Conservation (phyloP, 2,329 filamentous ascomycete species). For the Aspergillus udagawae region DNA sequence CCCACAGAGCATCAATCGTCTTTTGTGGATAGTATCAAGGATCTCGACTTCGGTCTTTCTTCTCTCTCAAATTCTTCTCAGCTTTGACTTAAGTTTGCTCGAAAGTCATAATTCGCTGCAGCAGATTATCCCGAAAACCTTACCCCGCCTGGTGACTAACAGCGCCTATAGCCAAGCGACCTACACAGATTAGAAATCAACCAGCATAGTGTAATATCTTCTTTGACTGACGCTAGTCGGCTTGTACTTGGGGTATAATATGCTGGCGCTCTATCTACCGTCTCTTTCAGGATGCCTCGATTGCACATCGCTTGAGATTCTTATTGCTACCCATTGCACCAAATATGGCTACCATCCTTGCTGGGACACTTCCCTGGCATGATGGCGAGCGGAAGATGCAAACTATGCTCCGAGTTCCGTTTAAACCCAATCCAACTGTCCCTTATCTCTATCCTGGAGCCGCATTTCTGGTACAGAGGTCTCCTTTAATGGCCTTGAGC, state of each 20-base stretch:
- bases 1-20: no score
- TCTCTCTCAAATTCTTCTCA: no score
- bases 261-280: no score
- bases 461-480: constrained; percentile 56
- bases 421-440: constrained; percentile 62
- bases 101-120: no score
- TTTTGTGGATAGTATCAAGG: no score
- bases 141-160: neutral
- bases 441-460: constrained; percentile 60
- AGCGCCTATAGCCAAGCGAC: neutral
- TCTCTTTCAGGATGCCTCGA: no score
- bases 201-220: neutral
- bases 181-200: neutral
- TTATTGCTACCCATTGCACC: neutral
- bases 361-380: constrained; percentile 49
- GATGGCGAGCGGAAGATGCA: constrained; percentile 65
- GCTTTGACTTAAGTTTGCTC: no score
- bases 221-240: neutral
- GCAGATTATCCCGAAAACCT: neutral
- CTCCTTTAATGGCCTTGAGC: constrained; percentile 69
- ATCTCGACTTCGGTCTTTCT: no score
- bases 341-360: constrained; percentile 22
- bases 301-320: no score
- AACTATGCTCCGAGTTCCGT: constrained; percentile 55
- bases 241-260: neutral